Conservation (phyloP, 2,329 filamentous ascomycete genomes). For the Lanzia echinophila region DNA sequence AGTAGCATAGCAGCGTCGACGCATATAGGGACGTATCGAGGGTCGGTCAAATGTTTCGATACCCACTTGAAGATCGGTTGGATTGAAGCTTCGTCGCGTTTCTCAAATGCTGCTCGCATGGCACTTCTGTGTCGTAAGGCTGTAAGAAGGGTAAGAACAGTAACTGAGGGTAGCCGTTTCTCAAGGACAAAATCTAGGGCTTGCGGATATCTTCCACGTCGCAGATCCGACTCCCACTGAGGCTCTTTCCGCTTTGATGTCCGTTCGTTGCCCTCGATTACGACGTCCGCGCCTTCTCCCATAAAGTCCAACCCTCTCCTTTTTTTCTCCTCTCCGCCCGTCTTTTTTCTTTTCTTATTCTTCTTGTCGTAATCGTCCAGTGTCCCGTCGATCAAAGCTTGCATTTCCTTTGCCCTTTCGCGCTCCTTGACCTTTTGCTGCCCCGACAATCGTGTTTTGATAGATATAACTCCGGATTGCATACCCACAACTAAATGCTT, state of each 20-base stretch:
- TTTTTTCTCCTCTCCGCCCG: slow-evolving; percentile 50
- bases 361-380: slow-evolving; percentile 72
- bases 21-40: slow-evolving; percentile 72
- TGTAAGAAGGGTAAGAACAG: slow-evolving; percentile 69
- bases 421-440: slow-evolving; percentile 69
- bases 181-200: slow-evolving; percentile 76
- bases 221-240: slow-evolving; percentile 74
- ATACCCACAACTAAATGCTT: slow-evolving; percentile 93
- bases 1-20: slow-evolving; percentile 78
- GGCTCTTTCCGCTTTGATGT: slow-evolving; percentile 44
- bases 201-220: slow-evolving; percentile 67
- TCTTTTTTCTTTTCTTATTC: slow-evolving; percentile 60
- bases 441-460: slow-evolving; percentile 82
- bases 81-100: slow-evolving; percentile 73
- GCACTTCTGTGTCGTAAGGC: slow-evolving; percentile 84
- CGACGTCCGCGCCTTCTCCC: slow-evolving; percentile 79
- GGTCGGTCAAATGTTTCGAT: slow-evolving; percentile 71
- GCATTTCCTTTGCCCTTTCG: slow-evolving; percentile 78
- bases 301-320: slow-evolving; percentile 69
- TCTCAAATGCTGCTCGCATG: slow-evolving; percentile 70
- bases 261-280: slow-evolving; percentile 70
- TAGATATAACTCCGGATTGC: slow-evolving; percentile 84
- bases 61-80: slow-evolving; percentile 82
- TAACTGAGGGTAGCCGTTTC: slow-evolving; percentile 49
- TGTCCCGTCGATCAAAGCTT: slow-evolving; percentile 69